These are phyloP conservation scores for Chrysanthemum lavandulifolium DNA, from an alignment of 129 eudicot genomes.

Conservation along the genomic window DNA sequence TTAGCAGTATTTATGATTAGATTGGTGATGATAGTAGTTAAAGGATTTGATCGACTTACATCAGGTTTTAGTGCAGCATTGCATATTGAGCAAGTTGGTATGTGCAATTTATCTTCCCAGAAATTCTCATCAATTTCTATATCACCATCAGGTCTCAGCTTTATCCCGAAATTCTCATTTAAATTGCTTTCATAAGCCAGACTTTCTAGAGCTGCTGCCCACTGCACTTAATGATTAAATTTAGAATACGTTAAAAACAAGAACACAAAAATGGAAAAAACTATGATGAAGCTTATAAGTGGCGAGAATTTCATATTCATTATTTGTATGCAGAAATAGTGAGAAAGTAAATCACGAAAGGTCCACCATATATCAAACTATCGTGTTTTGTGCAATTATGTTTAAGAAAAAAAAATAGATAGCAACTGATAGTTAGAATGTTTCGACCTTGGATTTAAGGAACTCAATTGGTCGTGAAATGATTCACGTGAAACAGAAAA, in stretches of 20 bases:
- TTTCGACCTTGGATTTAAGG: conserved; percentile 76
- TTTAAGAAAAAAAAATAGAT: neutral
- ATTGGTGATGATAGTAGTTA: neutral
- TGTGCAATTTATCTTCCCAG: conserved; percentile 62
- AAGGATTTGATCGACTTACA: conserved; percentile 40
- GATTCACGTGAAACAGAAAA: conserved; percentile 60
- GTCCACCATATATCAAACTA: neutral
- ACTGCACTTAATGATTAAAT: conserved; percentile 44
- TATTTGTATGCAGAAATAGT: neutral
- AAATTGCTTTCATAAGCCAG: conserved; percentile 56
- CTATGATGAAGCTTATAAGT: neutral
- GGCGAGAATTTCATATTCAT: neutral
- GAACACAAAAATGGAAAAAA: conserved; percentile 18
- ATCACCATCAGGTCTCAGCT: conserved; percentile 81
- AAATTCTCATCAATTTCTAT: conserved; percentile 77
- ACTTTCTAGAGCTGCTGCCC: conserved; percentile 81
- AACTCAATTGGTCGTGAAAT: conserved; percentile 84
- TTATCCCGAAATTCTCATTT: conserved; percentile 75
- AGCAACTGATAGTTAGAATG: conserved; percentile 3
- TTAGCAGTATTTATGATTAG: neutral
- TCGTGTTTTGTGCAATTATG: neutral
- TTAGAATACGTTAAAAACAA: neutral
- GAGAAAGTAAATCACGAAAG: neutral
- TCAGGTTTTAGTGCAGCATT: conserved; percentile 71
- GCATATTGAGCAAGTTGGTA: conserved; percentile 68